Conservation (phyloP, 305 asterid genomes). For the Caryopteris hybrid region DNA sequence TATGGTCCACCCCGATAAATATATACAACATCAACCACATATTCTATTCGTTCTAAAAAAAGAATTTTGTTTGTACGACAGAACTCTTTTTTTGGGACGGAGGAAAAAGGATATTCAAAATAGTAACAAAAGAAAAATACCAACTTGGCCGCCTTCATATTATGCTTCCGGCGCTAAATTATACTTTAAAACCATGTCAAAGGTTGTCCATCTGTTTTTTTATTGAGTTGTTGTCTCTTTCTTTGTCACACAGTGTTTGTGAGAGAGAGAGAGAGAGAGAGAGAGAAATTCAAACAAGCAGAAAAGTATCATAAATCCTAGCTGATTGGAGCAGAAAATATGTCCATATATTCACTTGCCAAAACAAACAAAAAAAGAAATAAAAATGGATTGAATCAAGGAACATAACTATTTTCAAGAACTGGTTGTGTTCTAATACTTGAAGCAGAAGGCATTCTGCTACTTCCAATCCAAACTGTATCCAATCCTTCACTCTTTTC, state of each 20-base stretch:
- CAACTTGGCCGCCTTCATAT: constrained; percentile 27
- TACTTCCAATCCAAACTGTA: constrained; percentile 59
- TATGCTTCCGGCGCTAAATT: constrained; percentile 13
- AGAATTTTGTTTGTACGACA: too few relatives aligned
- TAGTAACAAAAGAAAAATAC: too few relatives aligned
- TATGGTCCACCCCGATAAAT: constrained; percentile 22
- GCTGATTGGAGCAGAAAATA: background rate
- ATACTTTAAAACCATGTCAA: constrained; percentile 12
- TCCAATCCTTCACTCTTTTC: constrained; percentile 59
- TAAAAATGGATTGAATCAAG: constrained; percentile 26
- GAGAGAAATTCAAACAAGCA: too few relatives aligned
- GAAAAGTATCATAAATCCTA: too few relatives aligned
- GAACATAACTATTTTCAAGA: constrained; percentile 56
- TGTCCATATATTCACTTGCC: constrained; percentile 21
- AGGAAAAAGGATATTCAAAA: too few relatives aligned
- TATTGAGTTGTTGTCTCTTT: background rate
- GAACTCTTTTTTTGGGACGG: too few relatives aligned
- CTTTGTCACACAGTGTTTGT: background rate
- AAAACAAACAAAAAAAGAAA: background rate
- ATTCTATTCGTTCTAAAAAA: too few relatives aligned
- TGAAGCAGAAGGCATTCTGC: constrained; percentile 82
- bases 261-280: background rate
- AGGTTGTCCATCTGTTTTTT: background rate
- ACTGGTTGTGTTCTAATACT: constrained; percentile 75
- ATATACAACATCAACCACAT: constrained; percentile 6